Percentiles rank a stretch among this genome's conserved stretches.
These are phyloP conservation scores for Bidens hawaiensis DNA, from an alignment of 140 eudicot species.

Conservation along the genomic window DNA sequence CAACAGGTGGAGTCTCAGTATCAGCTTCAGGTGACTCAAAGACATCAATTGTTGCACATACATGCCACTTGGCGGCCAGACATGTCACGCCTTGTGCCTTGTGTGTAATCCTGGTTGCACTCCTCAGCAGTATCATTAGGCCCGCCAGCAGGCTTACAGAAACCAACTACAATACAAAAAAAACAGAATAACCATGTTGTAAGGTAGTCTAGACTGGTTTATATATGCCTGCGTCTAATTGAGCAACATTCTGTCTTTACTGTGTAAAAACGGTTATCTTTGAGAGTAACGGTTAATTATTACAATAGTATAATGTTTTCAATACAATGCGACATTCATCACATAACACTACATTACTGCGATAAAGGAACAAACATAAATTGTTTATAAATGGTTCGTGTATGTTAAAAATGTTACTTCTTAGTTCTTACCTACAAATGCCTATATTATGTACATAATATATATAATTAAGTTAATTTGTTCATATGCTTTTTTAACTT, in stretches of 20 bases:
- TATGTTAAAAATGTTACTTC: too few species aligned
- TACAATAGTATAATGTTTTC: neutral
- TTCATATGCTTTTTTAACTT: too few species aligned
- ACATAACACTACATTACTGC: too few species aligned
- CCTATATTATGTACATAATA: too few species aligned
- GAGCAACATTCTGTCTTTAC: neutral
- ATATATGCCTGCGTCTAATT: neutral
- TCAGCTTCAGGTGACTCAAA: constrained; percentile 53
- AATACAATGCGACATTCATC: too few species aligned
- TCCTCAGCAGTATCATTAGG: constrained; percentile 61
- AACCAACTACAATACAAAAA: constrained; percentile 51
- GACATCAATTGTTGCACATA: constrained; percentile 66
- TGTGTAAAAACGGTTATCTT: neutral
- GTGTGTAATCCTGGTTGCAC: constrained; percentile 88
- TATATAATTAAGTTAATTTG: too few species aligned
- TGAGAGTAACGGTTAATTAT: too few species aligned
- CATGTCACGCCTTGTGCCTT: constrained; percentile 81
- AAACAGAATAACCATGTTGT: neutral
- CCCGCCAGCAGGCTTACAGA: constrained; percentile 80
- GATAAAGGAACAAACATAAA: too few species aligned
- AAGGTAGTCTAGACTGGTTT: neutral
- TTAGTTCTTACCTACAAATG: too few species aligned
- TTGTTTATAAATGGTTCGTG: too few species aligned
- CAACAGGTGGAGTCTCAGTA: constrained; percentile 44
- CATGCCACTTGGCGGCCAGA: constrained; percentile 94